These are phyloP conservation scores for Dothistroma pini DNA, from an alignment of 2,329 filamentous ascomycete genomes.

Conservation along the genomic window DNA sequence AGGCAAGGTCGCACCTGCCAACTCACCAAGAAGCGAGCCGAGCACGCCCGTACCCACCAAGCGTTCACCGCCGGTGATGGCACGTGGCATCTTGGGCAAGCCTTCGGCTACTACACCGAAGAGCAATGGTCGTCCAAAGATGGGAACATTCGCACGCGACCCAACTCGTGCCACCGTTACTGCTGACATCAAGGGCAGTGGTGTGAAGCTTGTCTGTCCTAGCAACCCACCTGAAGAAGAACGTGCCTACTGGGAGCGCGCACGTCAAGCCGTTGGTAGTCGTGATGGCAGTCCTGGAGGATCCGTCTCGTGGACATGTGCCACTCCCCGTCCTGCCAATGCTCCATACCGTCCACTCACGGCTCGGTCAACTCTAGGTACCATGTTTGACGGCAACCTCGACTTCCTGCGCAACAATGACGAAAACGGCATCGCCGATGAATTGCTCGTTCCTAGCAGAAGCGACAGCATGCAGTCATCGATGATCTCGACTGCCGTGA, in stretches of 20 bases:
- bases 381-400: constrained; percentile 35
- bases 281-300: constrained; percentile 32
- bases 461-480: constrained; percentile 41
- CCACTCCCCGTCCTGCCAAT: constrained; percentile 19
- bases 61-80: constrained; percentile 5
- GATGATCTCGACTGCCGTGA: constrained; percentile 49
- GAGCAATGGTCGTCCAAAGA: constrained; percentile 12
- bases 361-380: constrained; percentile 33
- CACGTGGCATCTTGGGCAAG: constrained; percentile 4
- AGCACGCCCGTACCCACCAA: constrained; percentile 23
- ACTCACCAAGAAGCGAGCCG: constrained; percentile 16
- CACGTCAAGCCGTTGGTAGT: constrained; percentile 25
- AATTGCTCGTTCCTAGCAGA: constrained; percentile 34
- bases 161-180: constrained; percentile 22
- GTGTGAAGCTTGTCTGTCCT: constrained; percentile 22
- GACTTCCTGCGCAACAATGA: constrained; percentile 70
- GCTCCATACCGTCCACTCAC: constrained; percentile 31
- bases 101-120: neutral
- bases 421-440: constrained; percentile 50
- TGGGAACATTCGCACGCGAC: constrained; percentile 21
- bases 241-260: constrained; percentile 32
- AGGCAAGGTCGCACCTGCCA: constrained; percentile 12
- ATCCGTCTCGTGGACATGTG: constrained; percentile 23
- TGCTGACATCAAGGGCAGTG: constrained; percentile 20
- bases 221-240: constrained; percentile 20